A percentile compares a stretch with the other conserved stretches of the same genome.
phyloP scores from a whole-genome alignment of 2,329 filamentous ascomycete species.

The Coleophoma eucalyptorum region DNA sequence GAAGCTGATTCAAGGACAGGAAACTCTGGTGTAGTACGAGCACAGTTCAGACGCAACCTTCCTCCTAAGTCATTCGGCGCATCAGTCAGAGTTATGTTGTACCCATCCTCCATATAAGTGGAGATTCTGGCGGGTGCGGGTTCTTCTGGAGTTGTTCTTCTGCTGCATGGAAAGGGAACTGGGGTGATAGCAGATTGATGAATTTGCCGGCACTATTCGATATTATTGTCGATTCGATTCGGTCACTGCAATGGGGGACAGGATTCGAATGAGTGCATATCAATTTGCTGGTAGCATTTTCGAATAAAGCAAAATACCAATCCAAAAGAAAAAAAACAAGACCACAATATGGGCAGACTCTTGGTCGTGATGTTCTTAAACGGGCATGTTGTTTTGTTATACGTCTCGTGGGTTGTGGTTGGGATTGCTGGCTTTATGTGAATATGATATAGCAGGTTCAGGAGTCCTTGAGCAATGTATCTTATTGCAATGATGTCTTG shows the following conservation, averaged over 20 bases:
- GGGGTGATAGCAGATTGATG: constrained; percentile 58
- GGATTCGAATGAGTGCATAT: constrained; percentile 40
- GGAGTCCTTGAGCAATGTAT: too few species aligned
- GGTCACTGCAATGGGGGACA: constrained; percentile 45
- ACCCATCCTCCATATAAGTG: constrained; percentile 93
- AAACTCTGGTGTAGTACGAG: constrained; percentile 97
- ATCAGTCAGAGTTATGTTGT: constrained; percentile 95
- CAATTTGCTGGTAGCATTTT: constrained; percentile 46
- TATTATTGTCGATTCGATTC: constrained; percentile 28
- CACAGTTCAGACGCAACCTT: constrained; percentile 95
- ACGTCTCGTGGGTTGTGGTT: too few species aligned
- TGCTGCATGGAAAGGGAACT: not conserved
- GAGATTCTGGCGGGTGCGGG: constrained; percentile 41
- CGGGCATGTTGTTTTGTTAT: too few species aligned
- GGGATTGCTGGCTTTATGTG: too few species aligned
- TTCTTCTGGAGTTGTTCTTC: too few species aligned
- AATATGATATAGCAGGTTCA: too few species aligned
- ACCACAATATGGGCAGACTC: constrained; percentile 2
- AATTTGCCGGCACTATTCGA: constrained; percentile 41
- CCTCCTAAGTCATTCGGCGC: constrained; percentile 96
- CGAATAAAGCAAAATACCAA: constrained; percentile 42
- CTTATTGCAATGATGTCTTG: too few species aligned
- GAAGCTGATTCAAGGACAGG: constrained; percentile 44
- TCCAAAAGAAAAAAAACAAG: constrained; percentile 8
- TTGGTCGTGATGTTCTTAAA: constrained; percentile 8